Evolutionary conservation across 1,139 yeast genomes (phyloP), one percentile per base, ranked within the genome.

Genomic region (Lodderomyces pseudojiufengensis): DNA sequence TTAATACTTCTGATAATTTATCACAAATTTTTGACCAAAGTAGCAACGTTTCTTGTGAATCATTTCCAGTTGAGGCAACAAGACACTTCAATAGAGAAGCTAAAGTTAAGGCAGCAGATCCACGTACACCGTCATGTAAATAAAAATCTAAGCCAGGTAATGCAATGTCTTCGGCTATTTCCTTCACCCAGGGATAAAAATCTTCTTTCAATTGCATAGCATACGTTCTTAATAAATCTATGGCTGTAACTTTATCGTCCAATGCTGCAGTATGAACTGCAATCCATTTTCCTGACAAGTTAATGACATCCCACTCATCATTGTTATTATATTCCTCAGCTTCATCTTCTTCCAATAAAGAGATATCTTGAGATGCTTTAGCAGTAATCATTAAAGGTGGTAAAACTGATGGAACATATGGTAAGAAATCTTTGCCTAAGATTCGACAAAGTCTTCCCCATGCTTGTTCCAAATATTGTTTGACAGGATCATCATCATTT

Each of bases 291-390:
- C 98, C 98, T 21, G 90, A 81, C 27, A 88, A 67, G 48, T 87
- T 90, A 39, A 92, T 82, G 32, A 92, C 94, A 53, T 92, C 98
- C 95, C 97, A 92, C 44, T 90, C 96, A 34, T 90, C 95, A 50
- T 86, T 85, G 51, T 80, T 82, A 47, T 81, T 83, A 47, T 77
- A 78, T 47, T 83, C 87, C 39, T 87, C 95, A 10, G 83, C 78
- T 45, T 94, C 95, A 40, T 83, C 92, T 50, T 88, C 96, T 47
- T 88, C 96, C 37, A 92, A 75, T 37, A 92, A 66, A 27, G 94
- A 82, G 40, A 90, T 79, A 58, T 90, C 96, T 51, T 92, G 97
- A 23, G 88, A 77, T 12, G 94, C 90, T 53, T 81, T 86, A 5
- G 97, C 98, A 24, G 92, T 83, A 38, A 73, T 75, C 40, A 92